These are phyloP conservation scores for Graphilbum fragrans DNA, from an alignment of 2,329 filamentous ascomycete species.

Conservation along the genomic window DNA sequence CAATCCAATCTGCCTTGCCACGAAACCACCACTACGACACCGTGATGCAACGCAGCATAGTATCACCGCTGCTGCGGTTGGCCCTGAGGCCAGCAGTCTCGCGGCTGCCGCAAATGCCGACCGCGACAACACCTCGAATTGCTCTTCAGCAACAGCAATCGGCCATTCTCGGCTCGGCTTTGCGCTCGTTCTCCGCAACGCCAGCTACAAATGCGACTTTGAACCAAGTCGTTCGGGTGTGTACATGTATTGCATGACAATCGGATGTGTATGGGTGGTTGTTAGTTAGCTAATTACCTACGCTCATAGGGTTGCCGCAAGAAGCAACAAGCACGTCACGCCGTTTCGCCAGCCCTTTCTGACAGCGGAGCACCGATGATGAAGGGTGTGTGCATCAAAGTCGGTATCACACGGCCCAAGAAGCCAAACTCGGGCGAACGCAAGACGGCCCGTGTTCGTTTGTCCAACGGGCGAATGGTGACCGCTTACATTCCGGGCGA, in stretches of 20 bases:
- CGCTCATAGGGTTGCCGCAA: slow-evolving; percentile 72
- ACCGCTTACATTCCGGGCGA: slow-evolving; percentile 95
- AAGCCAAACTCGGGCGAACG: slow-evolving; percentile 97
- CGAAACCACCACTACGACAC: too few species aligned
- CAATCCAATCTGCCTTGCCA: too few species aligned
- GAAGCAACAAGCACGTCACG: slow-evolving; percentile 69
- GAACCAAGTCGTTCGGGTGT: slow-evolving; percentile 56
- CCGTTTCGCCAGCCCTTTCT: slow-evolving; percentile 73
- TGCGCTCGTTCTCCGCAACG: slow-evolving; percentile 25
- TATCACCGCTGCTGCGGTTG: too few species aligned
- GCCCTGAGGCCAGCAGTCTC: too few species aligned
- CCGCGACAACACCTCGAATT: slow-evolving; percentile 11
- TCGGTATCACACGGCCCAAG: slow-evolving; percentile 89
- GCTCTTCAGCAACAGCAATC: neutral
- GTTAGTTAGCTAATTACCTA: too few species aligned
- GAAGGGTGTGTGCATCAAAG: slow-evolving; percentile 93
- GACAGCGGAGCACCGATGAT: slow-evolving; percentile 61
- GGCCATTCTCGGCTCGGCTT: neutral
- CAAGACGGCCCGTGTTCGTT: slow-evolving; percentile 83
- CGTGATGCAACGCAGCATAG: too few species aligned
- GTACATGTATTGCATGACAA: slow-evolving; percentile 5
- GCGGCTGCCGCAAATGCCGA: neutral
- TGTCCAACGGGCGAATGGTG: slow-evolving; percentile 77
- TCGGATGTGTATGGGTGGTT: neutral
- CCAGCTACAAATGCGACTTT: slow-evolving; percentile 48